Conservation (phyloP, 2,329 filamentous ascomycete species). For the Aspergillus novoparasiticus region DNA sequence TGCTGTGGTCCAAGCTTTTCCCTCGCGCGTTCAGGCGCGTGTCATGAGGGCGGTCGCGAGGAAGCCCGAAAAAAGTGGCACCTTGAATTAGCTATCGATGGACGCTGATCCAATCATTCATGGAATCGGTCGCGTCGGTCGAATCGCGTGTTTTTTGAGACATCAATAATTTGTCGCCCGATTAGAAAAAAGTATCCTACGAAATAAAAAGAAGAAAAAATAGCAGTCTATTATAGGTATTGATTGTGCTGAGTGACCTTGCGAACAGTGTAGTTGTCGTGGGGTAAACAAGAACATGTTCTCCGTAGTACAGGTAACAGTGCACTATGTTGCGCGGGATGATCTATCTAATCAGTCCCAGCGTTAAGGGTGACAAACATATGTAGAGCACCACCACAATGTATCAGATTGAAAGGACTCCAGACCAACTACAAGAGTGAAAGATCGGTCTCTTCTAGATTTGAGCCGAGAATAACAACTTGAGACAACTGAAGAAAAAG, state of each 20-base stretch:
- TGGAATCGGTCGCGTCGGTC: constrained; percentile 10
- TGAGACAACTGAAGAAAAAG: not conserved
- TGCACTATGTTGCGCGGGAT: constrained; percentile 2
- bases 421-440: not conserved
- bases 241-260: not conserved
- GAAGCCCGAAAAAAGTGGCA: not conserved
- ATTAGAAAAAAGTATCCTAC: not conserved
- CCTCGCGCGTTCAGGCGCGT: constrained; percentile 25
- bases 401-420: not conserved
- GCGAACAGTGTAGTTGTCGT: not conserved
- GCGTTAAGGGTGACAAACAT: not conserved
- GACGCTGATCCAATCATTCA: constrained; percentile 19
- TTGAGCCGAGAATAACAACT: not conserved
- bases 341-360: not conserved
- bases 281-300: constrained; percentile 6
- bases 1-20: constrained; percentile 21
- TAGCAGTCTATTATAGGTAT: not conserved
- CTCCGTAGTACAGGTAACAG: constrained; percentile 12
- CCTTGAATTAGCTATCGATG: constrained; percentile 6
- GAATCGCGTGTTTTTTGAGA: constrained; percentile 11
- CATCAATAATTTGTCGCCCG: not conserved
- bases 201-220: not conserved
- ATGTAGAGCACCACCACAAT: not conserved
- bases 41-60: constrained; percentile 25
- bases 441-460: not conserved